Conservation (phyloP, 2,329 filamentous ascomycete species). For the Sporothrix phasma region DNA sequence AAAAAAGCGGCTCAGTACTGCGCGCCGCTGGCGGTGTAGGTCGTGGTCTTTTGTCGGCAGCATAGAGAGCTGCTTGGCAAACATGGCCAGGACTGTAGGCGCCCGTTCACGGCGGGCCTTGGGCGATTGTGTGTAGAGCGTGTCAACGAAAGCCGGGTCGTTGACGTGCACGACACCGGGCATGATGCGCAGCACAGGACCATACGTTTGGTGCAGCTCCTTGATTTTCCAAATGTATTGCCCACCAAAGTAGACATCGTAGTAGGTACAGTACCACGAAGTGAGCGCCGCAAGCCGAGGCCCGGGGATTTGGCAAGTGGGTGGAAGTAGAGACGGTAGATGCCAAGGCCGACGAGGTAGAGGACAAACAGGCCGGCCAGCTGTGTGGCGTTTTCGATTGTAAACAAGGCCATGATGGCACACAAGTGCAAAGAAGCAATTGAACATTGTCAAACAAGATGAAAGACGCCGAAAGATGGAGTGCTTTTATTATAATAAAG, state of each 20-base stretch:
- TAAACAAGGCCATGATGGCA: not conserved
- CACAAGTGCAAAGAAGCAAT: no score
- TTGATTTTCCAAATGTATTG: not conserved
- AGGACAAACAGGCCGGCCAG: not conserved
- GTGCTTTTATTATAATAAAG: no score
- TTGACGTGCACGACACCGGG: constrained; percentile 4
- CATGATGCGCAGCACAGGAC: constrained; percentile 2
- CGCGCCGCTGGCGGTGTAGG: not conserved
- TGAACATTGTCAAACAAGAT: no score
- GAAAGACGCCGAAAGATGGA: no score
- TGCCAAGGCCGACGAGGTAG: not conserved
- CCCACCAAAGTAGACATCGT: not conserved
- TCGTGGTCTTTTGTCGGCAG: not conserved
- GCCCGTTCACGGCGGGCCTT: not conserved
- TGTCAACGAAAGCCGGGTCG: not conserved
- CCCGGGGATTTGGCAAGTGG: not conserved
- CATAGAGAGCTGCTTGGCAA: not conserved
- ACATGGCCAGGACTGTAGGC: not conserved
- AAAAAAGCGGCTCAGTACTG: not conserved
- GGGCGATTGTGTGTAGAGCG: not conserved
- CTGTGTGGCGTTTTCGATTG: not conserved
- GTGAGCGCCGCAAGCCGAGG: not conserved
- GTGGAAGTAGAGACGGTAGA: constrained; percentile 1
- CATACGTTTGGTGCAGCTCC: not conserved
- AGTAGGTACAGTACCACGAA: not conserved